Percentiles rank a stretch among this genome's conserved stretches.
Conservation (phyloP, 257 asterid genomes). For the Eucommia ulmoides region DNA sequence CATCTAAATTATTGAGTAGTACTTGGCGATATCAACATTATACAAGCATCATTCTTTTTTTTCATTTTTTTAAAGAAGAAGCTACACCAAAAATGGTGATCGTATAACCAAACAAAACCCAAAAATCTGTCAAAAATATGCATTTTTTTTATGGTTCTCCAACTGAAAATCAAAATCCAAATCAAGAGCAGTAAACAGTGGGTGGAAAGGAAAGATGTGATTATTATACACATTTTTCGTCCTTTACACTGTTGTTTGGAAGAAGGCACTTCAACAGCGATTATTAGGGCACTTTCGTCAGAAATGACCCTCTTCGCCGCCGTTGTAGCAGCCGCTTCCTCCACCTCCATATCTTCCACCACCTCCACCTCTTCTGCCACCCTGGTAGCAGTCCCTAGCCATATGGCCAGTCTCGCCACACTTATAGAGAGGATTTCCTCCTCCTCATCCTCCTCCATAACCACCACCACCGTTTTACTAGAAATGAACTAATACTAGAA, state of each 20-base stretch:
- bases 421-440: constrained; percentile 18
- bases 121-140: background rate
- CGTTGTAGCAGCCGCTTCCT: constrained; percentile 1
- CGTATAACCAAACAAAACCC: background rate
- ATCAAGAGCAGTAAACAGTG: background rate
- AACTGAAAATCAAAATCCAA: background rate
- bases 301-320: constrained; percentile 5
- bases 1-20: no score
- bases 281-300: constrained; percentile 6
- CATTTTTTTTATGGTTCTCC: background rate
- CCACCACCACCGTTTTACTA: constrained; percentile 23
- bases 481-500: no score
- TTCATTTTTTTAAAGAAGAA: no score
- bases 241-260: background rate
- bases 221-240: background rate
- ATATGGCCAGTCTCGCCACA: constrained; percentile 25
- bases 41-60: no score
- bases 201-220: background rate
- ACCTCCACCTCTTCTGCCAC: constrained; percentile 22
- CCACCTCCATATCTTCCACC: constrained; percentile 8
- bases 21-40: no score
- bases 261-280: constrained; percentile 17
- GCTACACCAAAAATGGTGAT: background rate
- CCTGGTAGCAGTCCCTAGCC: constrained; percentile 20
- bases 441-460: constrained; percentile 10